These are phyloP conservation scores for Phytomonas sp. DNA, from an alignment of 208 protist species.

Conservation along the genomic window DNA sequence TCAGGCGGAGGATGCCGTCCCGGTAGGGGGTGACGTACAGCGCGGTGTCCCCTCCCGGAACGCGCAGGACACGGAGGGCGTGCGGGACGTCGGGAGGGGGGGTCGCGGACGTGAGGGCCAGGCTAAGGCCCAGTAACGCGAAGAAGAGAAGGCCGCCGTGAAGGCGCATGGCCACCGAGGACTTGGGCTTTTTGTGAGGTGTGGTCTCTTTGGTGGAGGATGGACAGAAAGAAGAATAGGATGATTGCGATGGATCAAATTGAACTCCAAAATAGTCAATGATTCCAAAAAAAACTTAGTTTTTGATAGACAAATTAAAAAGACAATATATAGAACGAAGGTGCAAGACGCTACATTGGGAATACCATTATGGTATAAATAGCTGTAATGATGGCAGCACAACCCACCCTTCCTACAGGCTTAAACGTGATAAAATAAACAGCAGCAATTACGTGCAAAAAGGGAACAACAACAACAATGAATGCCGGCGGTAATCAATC, in stretches of 20 bases:
- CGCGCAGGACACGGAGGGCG: neutral
- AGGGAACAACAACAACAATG: neutral
- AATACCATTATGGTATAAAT: neutral
- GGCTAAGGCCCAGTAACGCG: slow-evolving; percentile 4
- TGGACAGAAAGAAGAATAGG: neutral
- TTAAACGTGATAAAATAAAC: neutral
- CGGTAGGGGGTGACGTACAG: slow-evolving; percentile 22
- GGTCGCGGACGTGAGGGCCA: slow-evolving; percentile 14
- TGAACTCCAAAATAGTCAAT: neutral
- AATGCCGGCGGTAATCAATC: neutral
- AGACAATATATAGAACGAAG: neutral
- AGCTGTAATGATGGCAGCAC: neutral
- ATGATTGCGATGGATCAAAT: neutral
- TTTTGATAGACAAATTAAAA: neutral
- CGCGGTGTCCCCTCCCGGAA: slow-evolving; percentile 3
- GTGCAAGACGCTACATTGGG: neutral
- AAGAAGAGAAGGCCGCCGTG: neutral
- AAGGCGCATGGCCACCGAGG: neutral
- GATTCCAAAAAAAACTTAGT: neutral
- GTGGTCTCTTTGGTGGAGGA: neutral
- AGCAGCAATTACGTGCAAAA: neutral
- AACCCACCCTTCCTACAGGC: neutral
- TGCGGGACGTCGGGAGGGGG: slow-evolving; percentile 10
- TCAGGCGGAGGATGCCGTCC: slow-evolving; percentile 30
- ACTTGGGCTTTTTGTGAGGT: neutral